Conservation (phyloP, 495 filamentous ascomycete genomes). For the Xylaria grammica region DNA sequence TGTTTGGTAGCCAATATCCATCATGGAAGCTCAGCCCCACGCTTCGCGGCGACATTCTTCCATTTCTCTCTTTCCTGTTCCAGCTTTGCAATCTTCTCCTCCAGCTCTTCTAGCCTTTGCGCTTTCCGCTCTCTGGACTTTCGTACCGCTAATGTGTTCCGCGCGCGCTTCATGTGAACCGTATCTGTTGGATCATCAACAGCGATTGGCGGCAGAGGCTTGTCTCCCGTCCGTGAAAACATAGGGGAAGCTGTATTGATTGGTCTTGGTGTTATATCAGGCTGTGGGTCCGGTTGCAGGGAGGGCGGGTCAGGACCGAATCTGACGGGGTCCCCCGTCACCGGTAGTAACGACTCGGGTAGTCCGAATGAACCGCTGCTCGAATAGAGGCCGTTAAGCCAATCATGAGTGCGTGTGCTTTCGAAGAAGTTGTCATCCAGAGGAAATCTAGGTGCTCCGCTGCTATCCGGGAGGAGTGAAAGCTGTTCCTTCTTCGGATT, state of each 20-base stretch:
- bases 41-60: constrained; percentile 41
- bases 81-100: constrained; percentile 54
- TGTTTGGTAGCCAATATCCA: background rate
- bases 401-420: background rate
- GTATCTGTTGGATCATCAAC: constrained; percentile 72
- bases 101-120: constrained; percentile 66
- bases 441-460: background rate
- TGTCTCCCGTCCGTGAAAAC: constrained; percentile 51
- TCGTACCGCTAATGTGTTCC: constrained; percentile 92
- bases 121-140: constrained; percentile 90
- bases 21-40: background rate
- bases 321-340: too few species aligned
- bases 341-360: too few species aligned
- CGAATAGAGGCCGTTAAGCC: too few species aligned
- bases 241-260: background rate
- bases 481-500: background rate
- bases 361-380: too few species aligned
- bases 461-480: background rate
- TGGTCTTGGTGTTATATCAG: too few species aligned
- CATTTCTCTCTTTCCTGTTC: constrained; percentile 61
- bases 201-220: constrained; percentile 78
- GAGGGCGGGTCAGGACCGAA: too few species aligned
- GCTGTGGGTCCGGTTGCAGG: too few species aligned
- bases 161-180: constrained; percentile 84
- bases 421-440: background rate